phyloP scores from a whole-genome alignment of 2,329 filamentous ascomycete genomes.

The Pseudohalonectria lignicola region DNA sequence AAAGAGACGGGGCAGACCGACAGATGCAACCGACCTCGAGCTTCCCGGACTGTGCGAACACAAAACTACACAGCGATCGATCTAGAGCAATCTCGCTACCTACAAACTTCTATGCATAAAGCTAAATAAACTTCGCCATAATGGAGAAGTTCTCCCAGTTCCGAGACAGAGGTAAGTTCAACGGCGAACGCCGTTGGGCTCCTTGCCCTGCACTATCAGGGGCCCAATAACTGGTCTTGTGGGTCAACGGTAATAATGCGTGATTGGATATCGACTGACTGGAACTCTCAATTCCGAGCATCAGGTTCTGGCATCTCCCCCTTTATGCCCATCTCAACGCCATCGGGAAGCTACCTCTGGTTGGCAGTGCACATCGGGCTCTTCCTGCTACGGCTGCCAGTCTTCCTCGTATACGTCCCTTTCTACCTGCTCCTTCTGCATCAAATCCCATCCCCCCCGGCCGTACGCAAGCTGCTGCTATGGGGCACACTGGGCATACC shows the following conservation, averaged over 20 bases:
- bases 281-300: background rate
- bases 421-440: slow-evolving; percentile 75
- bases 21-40: too few relatives aligned
- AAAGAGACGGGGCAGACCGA: too few relatives aligned
- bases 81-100: too few relatives aligned
- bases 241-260: too few relatives aligned
- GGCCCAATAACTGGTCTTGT: too few relatives aligned
- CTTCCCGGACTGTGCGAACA: too few relatives aligned
- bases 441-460: slow-evolving; percentile 57
- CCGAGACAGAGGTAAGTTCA: slow-evolving; percentile 64
- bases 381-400: slow-evolving; percentile 69
- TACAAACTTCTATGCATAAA: too few relatives aligned
- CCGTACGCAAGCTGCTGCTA: slow-evolving; percentile 68
- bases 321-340: slow-evolving; percentile 73
- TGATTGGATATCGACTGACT: too few relatives aligned
- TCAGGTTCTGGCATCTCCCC: slow-evolving; percentile 90
- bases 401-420: slow-evolving; percentile 57
- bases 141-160: slow-evolving; percentile 98
- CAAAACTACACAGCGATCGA: too few relatives aligned
- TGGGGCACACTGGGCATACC: slow-evolving; percentile 84
- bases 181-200: too few relatives aligned
- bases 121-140: too few relatives aligned
- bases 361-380: slow-evolving; percentile 58
- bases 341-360: slow-evolving; percentile 45
- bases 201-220: too few relatives aligned